Base-by-base conservation (phyloP, 495 filamentous ascomycete species). In the Talaromyces liani region DNA sequence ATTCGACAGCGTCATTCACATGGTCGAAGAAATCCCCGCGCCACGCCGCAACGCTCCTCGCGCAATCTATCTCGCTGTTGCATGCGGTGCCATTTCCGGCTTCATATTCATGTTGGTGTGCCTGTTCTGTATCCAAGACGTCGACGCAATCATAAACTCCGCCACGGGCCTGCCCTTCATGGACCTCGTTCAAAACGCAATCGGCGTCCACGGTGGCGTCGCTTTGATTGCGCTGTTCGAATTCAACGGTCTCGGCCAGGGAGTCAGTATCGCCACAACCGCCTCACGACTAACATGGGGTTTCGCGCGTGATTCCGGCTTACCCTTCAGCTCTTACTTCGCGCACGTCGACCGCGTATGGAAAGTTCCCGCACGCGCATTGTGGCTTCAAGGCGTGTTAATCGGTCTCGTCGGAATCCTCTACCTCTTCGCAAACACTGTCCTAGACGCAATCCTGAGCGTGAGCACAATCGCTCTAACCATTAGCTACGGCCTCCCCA, bases 21-120 rank as follows among this genome's bases (percentile, higher is more conserved):
- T 88, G 82, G 80, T 82, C 16, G 84, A 81, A 47, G 78, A 80
- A 53, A 78, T 80, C 31, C 78, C 78, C 0, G 71, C 70, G 2
- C 78, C 78, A 4, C 72, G 76, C 9, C 70, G 66, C 34, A 79
- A 80, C 62, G 77, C 76, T 0, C 78, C 78, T 0, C 66, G 69
- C 2, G 73, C 76, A 2, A 79, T 80, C 63, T 77, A 72, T 69
- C 73, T 79, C 55, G 72, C 77, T 3, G 75, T 80, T 1, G 63
- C 75, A 3, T 72, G 73, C 29, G 78, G 77, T 87, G 61, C 89
- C 10, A 61, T 80, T 27, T 77, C 75, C n/a, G 87, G 89, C 0
- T 90, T 92, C 69, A 79, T 83, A 68, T 93, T 90, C 72, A 84
- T 88, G 68, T 84, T 93, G 31, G 83, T 89, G 29, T 81, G 92